Percentiles rank a stretch among this genome's conserved stretches.
Evolutionary conservation across 768 basidiomycete genomes (phyloP).

Genomic region (Boletus eberwhitei): DNA sequence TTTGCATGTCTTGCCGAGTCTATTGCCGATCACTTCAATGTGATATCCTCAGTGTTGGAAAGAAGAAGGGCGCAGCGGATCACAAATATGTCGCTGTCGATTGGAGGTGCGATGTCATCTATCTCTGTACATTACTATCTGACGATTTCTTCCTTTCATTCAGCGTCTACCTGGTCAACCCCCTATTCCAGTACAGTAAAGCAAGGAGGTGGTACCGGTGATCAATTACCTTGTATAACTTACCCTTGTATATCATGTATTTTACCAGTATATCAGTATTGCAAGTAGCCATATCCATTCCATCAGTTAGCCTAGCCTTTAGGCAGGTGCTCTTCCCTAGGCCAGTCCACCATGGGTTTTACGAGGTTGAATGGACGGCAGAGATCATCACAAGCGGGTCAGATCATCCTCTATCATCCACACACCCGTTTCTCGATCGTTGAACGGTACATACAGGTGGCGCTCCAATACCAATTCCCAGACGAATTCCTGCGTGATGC

Average conservation of each 20-base stretch:
- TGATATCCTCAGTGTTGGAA: slow-evolving; percentile 20
- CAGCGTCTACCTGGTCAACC: slow-evolving; percentile 29
- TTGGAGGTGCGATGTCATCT: slow-evolving; percentile 17
- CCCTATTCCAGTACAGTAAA: slow-evolving; percentile 8
- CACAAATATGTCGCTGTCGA: slow-evolving; percentile 24
- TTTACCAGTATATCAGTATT: too few relatives aligned
- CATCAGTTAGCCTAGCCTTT: too few relatives aligned
- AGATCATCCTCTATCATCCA: slow-evolving; percentile 13
- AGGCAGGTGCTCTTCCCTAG: too few relatives aligned
- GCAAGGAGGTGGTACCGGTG: not conserved
- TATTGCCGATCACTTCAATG: not conserved
- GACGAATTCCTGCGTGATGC: slow-evolving; percentile 88
- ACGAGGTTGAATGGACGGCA: slow-evolving; percentile 70
- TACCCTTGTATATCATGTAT: too few relatives aligned
- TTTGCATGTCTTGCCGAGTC: not conserved
- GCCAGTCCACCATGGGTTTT: slow-evolving; percentile 41
- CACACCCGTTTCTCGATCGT: not conserved
- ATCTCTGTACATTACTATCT: not conserved
- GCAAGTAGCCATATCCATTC: too few relatives aligned
- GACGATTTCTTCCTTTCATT: not conserved
- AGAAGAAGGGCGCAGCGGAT: slow-evolving; percentile 9
- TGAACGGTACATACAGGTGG: slow-evolving; percentile 49
- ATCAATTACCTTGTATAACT: not conserved
- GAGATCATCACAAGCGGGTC: slow-evolving; percentile 70
- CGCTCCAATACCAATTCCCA: slow-evolving; percentile 77